Conservation (phyloP, 805 yeast species). For the Zygoascus ofunaensis region DNA sequence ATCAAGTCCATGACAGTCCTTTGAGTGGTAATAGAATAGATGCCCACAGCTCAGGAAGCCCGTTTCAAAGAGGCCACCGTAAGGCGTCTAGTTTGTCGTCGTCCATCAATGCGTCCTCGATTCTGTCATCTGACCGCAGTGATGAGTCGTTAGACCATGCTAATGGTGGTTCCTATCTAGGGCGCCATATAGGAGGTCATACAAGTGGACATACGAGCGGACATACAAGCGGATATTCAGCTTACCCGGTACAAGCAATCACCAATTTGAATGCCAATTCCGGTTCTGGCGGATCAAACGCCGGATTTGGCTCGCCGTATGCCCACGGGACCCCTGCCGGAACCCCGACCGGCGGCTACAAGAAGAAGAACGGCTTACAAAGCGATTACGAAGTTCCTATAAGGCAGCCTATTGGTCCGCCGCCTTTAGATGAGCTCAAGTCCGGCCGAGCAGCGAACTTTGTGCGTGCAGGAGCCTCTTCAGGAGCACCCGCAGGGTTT, state of each 20-base stretch:
- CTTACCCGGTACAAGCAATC: too few species aligned
- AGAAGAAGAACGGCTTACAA: too few species aligned
- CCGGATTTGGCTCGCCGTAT: too few species aligned
- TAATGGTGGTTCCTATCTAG: too few species aligned
- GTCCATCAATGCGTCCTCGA: slow-evolving; percentile 12
- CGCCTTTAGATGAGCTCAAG: slow-evolving; percentile 25
- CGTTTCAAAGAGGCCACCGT: slow-evolving; percentile 20
- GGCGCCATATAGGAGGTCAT: too few species aligned
- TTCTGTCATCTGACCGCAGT: slow-evolving; percentile 1
- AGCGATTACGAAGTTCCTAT: slow-evolving; percentile 20
- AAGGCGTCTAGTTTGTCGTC: slow-evolving; percentile 23
- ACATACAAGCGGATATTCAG: too few species aligned
- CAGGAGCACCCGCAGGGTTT: neutral
- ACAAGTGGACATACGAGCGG: too few species aligned
- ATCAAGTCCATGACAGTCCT: slow-evolving; percentile 4
- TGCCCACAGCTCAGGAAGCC: slow-evolving; percentile 5
- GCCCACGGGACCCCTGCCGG: neutral
- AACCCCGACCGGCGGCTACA: slow-evolving; percentile 4
- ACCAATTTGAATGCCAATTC: too few species aligned
- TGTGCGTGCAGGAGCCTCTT: slow-evolving; percentile 2
- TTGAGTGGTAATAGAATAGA: too few species aligned
- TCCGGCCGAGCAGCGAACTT: slow-evolving; percentile 19
- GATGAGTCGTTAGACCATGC: too few species aligned
- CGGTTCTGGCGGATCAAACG: too few species aligned
- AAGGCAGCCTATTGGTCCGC: slow-evolving; percentile 29